phyloP scores from a whole-genome alignment of 768 basidiomycete genomes.

The Mycena albidolilacea region DNA sequence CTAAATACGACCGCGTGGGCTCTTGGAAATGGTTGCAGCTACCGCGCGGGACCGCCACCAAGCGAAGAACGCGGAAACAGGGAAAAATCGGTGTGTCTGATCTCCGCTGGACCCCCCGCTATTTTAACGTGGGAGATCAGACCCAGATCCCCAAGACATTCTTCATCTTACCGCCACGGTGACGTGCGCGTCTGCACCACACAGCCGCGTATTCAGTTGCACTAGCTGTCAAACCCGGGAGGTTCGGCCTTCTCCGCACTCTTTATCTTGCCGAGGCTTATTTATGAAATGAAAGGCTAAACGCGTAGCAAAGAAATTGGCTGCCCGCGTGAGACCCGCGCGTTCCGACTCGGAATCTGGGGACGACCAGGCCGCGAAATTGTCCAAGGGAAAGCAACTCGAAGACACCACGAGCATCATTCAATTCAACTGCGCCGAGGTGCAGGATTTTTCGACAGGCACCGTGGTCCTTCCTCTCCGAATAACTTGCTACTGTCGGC shows the following conservation, averaged over 20 bases:
- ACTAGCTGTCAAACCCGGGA: conserved; percentile 92
- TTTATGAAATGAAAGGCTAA: conserved; percentile 73
- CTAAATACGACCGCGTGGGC: conserved; percentile 85
- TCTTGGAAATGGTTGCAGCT: conserved; percentile 92
- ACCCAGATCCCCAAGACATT: conserved; percentile 77
- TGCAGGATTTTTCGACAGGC: conserved; percentile 90
- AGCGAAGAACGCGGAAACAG: conserved; percentile 87
- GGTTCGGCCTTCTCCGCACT: conserved; percentile 56
- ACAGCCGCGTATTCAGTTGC: conserved; percentile 84
- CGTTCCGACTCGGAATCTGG: conserved; percentile 82
- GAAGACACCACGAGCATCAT: conserved; percentile 90
- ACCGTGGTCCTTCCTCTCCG: conserved; percentile 92
- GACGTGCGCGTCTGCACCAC: conserved; percentile 85
- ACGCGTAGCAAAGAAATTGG: conserved; percentile 90
- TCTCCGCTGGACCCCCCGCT: not conserved
- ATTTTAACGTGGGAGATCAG: conserved; percentile 54
- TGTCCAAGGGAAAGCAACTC: conserved; percentile 61
- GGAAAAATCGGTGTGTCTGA: conserved; percentile 78
- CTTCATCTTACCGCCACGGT: conserved; percentile 82
- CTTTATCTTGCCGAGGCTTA: conserved; percentile 21
- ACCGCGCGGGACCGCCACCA: conserved; percentile 86
- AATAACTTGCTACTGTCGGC: conserved; percentile 98
- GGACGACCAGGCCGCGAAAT: conserved; percentile 59
- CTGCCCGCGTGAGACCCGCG: conserved; percentile 84
- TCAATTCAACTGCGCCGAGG: conserved; percentile 94